These are phyloP conservation scores for Candida tibetensis DNA, from an alignment of 805 yeast genomes.

Conservation along the genomic window DNA sequence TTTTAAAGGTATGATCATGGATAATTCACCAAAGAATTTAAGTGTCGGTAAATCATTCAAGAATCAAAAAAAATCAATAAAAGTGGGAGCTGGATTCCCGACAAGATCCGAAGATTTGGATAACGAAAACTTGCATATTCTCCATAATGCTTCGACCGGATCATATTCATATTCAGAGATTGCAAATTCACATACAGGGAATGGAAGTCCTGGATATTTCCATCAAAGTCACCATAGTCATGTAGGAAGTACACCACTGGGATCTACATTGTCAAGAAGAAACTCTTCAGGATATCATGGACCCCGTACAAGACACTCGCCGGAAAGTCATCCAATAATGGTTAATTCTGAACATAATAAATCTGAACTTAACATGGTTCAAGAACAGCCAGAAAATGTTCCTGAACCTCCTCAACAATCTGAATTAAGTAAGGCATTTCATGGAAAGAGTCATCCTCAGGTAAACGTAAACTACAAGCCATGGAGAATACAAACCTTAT, in stretches of 20 bases:
- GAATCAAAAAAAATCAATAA: background rate
- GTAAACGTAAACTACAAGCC: conserved; percentile 33
- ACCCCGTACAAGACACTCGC: conserved; percentile 5
- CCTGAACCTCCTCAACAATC: conserved; percentile 17
- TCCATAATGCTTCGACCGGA: conserved; percentile 15
- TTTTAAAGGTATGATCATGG: background rate
- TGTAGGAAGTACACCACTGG: conserved; percentile 6
- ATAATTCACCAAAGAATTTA: conserved; percentile 3
- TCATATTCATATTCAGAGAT: conserved; percentile 1
- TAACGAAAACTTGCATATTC: conserved; percentile 30
- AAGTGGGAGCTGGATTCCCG: background rate
- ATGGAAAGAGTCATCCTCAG: conserved; percentile 8
- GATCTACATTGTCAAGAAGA: conserved; percentile 17
- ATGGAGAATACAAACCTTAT: conserved; percentile 54
- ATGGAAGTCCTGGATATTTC: conserved; percentile 8
- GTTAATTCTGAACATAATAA: conserved; percentile 8
- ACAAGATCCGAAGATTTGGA: conserved; percentile 28
- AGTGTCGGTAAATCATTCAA: background rate
- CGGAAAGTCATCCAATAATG: conserved; percentile 1
- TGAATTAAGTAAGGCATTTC: conserved; percentile 25
- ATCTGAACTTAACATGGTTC: conserved; percentile 17
- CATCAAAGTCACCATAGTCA: conserved; percentile 5
- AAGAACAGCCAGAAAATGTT: conserved; percentile 15
- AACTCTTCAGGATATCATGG: conserved; percentile 15
- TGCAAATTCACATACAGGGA: conserved; percentile 1